Conservation (phyloP, 2,329 filamentous ascomycete species). For the Calonectria crousiana region DNA sequence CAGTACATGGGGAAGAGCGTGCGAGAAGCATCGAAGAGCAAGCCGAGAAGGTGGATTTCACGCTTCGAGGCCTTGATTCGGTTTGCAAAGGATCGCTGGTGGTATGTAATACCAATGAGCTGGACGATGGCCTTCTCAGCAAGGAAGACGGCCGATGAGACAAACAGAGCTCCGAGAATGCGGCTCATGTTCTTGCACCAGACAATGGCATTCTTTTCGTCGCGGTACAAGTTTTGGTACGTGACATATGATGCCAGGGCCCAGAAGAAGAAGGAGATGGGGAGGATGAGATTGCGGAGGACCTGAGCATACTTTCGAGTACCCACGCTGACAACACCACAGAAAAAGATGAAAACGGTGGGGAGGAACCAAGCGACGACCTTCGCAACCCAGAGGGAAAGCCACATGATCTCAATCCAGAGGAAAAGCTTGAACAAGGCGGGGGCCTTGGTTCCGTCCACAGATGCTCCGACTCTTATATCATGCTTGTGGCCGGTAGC, state of each 20-base stretch:
- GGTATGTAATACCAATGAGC: constrained; percentile 86
- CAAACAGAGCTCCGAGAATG: constrained; percentile 75
- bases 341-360: constrained; percentile 74
- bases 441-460: constrained; percentile 44
- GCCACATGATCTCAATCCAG: constrained; percentile 78
- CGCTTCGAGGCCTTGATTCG: constrained; percentile 92
- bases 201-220: constrained; percentile 50
- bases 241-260: constrained; percentile 72
- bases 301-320: constrained; percentile 79
- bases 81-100: constrained; percentile 84
- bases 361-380: constrained; percentile 72
- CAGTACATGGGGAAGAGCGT: constrained; percentile 93
- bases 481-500: constrained; percentile 50
- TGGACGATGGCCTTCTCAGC: constrained; percentile 85
- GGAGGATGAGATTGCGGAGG: constrained; percentile 72
- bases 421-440: constrained; percentile 73
- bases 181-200: constrained; percentile 73
- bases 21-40: constrained; percentile 92
- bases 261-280: constrained; percentile 78
- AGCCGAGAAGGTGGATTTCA: constrained; percentile 82
- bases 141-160: constrained; percentile 78
- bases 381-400: constrained; percentile 76
- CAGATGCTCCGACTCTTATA: constrained; percentile 29
- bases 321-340: constrained; percentile 76
- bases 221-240: constrained; percentile 67